phyloP scores from a whole-genome alignment of 2,329 filamentous ascomycete species.

The Trichoderma pleuroti region DNA sequence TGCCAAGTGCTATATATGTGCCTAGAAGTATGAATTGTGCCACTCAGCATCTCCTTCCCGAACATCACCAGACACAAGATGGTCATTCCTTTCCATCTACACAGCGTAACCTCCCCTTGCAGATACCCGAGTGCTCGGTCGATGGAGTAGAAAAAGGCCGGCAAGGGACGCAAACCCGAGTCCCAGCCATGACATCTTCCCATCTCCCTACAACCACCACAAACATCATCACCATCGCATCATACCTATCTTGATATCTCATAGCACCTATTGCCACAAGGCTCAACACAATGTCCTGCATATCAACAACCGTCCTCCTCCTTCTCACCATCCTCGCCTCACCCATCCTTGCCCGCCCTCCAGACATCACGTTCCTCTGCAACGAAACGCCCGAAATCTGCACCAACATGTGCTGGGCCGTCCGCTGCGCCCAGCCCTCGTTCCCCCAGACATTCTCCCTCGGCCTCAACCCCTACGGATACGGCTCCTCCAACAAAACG shows the following conservation, averaged over 20 bases:
- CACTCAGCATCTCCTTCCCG: background rate
- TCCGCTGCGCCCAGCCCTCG: slow-evolving; percentile 22
- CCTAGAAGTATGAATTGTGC: background rate
- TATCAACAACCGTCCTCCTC: background rate
- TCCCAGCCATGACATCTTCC: background rate
- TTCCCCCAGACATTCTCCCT: slow-evolving; percentile 18
- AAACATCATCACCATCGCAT: background rate
- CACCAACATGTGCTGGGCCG: slow-evolving; percentile 27
- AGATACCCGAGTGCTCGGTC: background rate
- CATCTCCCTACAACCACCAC: background rate
- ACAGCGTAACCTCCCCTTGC: background rate
- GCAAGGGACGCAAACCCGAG: background rate
- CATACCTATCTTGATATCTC: background rate
- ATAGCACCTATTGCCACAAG: background rate
- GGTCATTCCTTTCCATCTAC: background rate
- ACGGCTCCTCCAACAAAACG: background rate
- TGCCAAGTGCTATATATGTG: too few species aligned
- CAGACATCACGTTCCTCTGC: slow-evolving; percentile 25
- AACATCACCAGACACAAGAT: slow-evolving; percentile 2
- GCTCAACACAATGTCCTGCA: slow-evolving; percentile 1
- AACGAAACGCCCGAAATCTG: slow-evolving; percentile 24
- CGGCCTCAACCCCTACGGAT: slow-evolving; percentile 19
- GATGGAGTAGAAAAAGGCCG: background rate
- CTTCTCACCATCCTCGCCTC: background rate
- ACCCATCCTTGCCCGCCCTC: slow-evolving; percentile 13